phyloP scores from a whole-genome alignment of 805 yeast species.

The Saccharomyces kudriavzevii region DNA sequence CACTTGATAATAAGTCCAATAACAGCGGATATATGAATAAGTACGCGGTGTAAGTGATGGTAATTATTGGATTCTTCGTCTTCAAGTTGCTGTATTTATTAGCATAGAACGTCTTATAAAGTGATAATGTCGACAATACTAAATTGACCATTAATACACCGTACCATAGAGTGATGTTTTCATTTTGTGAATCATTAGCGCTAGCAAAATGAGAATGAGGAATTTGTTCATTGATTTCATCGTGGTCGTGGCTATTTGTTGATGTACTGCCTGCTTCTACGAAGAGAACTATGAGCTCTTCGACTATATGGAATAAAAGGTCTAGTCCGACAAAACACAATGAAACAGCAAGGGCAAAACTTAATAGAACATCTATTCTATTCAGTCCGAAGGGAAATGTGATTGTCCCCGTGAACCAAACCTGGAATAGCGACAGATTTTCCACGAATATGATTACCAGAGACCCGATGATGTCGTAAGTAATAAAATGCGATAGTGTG shows the following conservation, averaged over 20 bases:
- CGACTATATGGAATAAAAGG: conserved; percentile 75
- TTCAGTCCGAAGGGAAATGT: conserved; percentile 89
- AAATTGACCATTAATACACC: conserved; percentile 13
- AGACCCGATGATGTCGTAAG: conserved; percentile 80
- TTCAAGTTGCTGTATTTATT: conserved; percentile 25
- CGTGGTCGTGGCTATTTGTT: conserved; percentile 20
- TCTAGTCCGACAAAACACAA: conserved; percentile 88
- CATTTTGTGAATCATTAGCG: conserved; percentile 1
- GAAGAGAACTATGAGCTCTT: conserved; percentile 48
- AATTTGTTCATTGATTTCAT: conserved; percentile 25
- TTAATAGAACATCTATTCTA: conserved; percentile 79
- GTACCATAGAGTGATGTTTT: conserved; percentile 21
- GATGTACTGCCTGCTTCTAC: conserved; percentile 23
- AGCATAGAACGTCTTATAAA: conserved; percentile 22
- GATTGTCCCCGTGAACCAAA: conserved; percentile 77
- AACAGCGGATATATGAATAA: conserved; percentile 23
- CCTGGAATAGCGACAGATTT: conserved; percentile 82
- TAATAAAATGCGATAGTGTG: conserved; percentile 77
- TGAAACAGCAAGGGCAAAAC: conserved; percentile 79
- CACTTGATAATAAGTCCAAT: conserved; percentile 11
- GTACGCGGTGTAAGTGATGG: conserved; percentile 25
- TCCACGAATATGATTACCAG: conserved; percentile 62
- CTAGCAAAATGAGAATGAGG: conserved; percentile 29
- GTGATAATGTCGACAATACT: conserved; percentile 16
- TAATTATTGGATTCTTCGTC: conserved; percentile 29